These are phyloP conservation scores for Kazachstania viticola DNA, from an alignment of 805 yeast species.

Conservation along the genomic window DNA sequence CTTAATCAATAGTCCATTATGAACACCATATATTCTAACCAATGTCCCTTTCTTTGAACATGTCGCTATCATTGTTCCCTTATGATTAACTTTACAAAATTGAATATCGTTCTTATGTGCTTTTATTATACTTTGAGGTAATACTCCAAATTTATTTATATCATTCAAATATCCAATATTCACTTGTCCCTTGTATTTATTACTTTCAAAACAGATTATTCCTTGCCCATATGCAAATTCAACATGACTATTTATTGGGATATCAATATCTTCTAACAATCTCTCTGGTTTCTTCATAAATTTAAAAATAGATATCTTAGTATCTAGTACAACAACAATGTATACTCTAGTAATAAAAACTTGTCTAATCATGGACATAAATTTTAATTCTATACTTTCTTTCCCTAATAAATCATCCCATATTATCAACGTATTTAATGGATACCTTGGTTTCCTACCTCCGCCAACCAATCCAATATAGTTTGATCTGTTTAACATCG, in stretches of 20 bases:
- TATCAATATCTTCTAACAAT: conserved; percentile 25
- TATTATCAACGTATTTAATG: conserved; percentile 67
- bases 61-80: conserved; percentile 76
- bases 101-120: conserved; percentile 79
- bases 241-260: conserved; percentile 12
- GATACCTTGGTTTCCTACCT: conserved; percentile 66
- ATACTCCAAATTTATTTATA: conserved; percentile 7
- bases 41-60: conserved; percentile 88
- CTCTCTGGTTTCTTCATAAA: conserved; percentile 71
- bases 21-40: conserved; percentile 64
- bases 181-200: conserved; percentile 19
- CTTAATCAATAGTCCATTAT: conserved; percentile 49
- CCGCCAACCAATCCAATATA: conserved; percentile 87
- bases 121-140: conserved; percentile 42
- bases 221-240: conserved; percentile 17
- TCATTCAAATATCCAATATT: conserved; percentile 18
- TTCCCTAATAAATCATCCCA: conserved; percentile 87
- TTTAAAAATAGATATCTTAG: conserved; percentile 62
- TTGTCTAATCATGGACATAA: conserved; percentile 61
- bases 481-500: conserved; percentile 85
- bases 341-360: conserved; percentile 66
- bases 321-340: conserved; percentile 59
- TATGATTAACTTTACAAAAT: conserved; percentile 52
- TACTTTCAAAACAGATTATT: conserved; percentile 5
- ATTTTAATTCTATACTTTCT: conserved; percentile 62